phyloP scores from a whole-genome alignment of 225 moss, liverwort and hornwort species.

The Sphagnum tenellum region DNA sequence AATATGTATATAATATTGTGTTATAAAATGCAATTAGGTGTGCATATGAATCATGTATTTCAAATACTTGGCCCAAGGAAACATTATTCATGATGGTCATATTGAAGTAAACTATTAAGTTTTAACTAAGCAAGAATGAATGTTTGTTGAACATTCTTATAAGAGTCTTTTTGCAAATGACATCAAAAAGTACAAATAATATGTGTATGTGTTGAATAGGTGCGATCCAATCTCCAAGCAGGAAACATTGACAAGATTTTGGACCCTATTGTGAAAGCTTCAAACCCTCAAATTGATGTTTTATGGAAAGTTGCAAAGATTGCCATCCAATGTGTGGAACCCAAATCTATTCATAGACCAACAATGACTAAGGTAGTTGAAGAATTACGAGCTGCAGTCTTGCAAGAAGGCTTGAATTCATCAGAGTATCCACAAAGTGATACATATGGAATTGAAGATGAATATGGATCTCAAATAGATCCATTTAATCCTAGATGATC shows the following conservation, averaged over 20 bases:
- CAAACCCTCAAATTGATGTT: constrained; percentile 18
- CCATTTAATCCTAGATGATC: too few relatives aligned
- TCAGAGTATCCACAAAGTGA: too few relatives aligned
- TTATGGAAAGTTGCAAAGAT: constrained; percentile 34
- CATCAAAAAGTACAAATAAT: not conserved
- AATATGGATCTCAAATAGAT: too few relatives aligned
- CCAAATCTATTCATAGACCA: constrained; percentile 18
- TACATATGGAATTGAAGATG: too few relatives aligned
- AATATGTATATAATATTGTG: too few relatives aligned
- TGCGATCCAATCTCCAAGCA: constrained; percentile 3
- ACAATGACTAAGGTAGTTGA: constrained; percentile 21
- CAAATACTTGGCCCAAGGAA: too few relatives aligned
- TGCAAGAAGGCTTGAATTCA: too few relatives aligned
- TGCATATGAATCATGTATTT: too few relatives aligned
- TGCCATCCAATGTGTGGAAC: constrained; percentile 24
- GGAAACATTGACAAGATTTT: constrained; percentile 18
- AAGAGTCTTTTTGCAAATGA: too few relatives aligned
- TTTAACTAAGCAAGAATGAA: not conserved
- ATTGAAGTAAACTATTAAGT: not conserved
- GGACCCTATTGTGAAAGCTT: constrained; percentile 10
- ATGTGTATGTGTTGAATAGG: constrained; percentile 3
- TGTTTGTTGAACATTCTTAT: not conserved
- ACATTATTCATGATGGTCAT: too few relatives aligned
- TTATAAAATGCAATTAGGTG: too few relatives aligned
- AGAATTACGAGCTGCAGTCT: constrained; percentile 25